Evolutionary conservation across 129 eudicot species (phyloP).

Genomic region (Pittosporum tobira): DNA sequence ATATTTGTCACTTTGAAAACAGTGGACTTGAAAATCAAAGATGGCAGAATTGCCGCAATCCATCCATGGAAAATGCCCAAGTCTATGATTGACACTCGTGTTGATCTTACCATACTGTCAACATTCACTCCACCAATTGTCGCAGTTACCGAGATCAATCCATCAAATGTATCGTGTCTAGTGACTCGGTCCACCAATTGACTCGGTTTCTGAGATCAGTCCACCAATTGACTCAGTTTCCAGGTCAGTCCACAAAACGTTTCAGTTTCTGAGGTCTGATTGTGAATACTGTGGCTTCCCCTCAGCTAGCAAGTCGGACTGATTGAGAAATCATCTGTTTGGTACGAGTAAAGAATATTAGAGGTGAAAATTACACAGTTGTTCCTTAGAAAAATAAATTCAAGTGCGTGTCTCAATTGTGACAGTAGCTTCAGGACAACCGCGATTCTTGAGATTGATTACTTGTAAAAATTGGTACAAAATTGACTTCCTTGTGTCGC

Average conservation of each 20-base stretch:
- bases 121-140: constrained; percentile 15
- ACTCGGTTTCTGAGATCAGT: background rate
- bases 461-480: background rate
- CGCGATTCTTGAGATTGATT: background rate
- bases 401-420: background rate
- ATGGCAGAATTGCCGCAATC: constrained; percentile 7
- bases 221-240: background rate
- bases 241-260: too few species aligned
- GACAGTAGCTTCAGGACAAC: background rate
- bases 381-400: background rate
- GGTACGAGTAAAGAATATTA: too few species aligned
- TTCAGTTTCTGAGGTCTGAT: too few species aligned
- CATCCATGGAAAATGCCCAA: background rate
- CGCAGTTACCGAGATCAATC: constrained; percentile 9
- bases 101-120: constrained; percentile 15
- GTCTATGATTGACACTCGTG: constrained; percentile 4
- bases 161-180: constrained; percentile 8
- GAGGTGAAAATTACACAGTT: background rate
- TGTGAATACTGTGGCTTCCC: background rate
- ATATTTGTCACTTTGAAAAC: background rate
- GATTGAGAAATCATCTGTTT: constrained; percentile 4
- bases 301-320: constrained; percentile 1
- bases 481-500: background rate
- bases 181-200: too few species aligned
- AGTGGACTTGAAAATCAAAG: constrained; percentile 25